Evolutionary conservation across 2,329 filamentous ascomycete genomes (phyloP).

Genomic region (Verticillium longisporum): DNA sequence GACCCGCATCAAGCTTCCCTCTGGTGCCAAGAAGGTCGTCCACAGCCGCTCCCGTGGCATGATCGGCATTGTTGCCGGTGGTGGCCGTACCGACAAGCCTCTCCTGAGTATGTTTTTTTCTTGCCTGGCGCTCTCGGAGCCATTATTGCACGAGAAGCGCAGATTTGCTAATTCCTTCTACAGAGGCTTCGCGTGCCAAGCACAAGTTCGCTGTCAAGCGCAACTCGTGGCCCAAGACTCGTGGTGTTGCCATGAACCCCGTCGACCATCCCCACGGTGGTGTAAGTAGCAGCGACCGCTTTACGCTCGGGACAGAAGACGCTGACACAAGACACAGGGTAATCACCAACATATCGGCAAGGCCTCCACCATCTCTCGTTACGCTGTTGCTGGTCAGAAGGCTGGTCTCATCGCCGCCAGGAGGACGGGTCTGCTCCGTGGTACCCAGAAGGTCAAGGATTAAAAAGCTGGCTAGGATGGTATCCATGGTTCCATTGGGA

Average conservation of each 20-base stretch:
- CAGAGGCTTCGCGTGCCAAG: conserved; percentile 98
- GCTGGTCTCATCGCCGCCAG: conserved; percentile 99
- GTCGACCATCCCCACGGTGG: conserved; percentile 98
- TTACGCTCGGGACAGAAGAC: conserved; percentile 11
- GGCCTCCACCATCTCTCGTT: conserved; percentile 98
- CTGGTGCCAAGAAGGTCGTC: conserved; percentile 98
- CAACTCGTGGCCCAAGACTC: conserved; percentile 99
- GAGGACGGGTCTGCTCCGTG: conserved; percentile 98
- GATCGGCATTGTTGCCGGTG: conserved; percentile 99
- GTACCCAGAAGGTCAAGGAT: conserved; percentile 99
- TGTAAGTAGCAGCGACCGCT: conserved; percentile 41
- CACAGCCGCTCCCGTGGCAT: conserved; percentile 89
- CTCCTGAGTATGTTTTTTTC: conserved; percentile 66
- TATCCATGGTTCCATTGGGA: conserved; percentile 52
- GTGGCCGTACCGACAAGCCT: conserved; percentile 99
- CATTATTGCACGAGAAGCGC: not conserved
- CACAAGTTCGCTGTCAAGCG: conserved; percentile 99
- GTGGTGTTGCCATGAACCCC: conserved; percentile 99
- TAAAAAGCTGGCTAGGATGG: conserved; percentile 42
- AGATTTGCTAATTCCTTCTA: conserved; percentile 21
- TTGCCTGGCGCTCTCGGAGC: not conserved
- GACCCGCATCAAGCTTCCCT: conserved; percentile 99
- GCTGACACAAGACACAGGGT: conserved; percentile 57
- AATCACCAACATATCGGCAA: conserved; percentile 99
- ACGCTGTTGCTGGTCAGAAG: conserved; percentile 98